Evolutionary conservation across 108 stramenopile species (phyloP).

Genomic region (Pseudonitzschia delicatissima): DNA sequence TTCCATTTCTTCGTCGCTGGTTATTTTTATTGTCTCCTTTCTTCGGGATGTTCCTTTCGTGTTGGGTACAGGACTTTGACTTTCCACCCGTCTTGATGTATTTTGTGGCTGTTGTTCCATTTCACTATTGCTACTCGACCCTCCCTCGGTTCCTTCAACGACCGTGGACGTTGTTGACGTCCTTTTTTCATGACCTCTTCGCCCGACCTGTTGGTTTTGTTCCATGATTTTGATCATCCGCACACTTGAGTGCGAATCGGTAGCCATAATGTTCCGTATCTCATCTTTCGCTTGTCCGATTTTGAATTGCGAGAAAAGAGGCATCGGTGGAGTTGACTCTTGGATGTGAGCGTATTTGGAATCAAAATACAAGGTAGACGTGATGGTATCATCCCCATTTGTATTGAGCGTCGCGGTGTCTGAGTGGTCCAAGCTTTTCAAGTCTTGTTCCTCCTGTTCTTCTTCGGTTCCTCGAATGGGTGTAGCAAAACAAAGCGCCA

Average conservation of each 20-base stretch:
- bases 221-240: slow-evolving; percentile 33
- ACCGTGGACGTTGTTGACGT: background rate
- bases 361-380: slow-evolving; percentile 65
- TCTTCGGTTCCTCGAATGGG: slow-evolving; percentile 53
- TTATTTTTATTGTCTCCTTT: slow-evolving; percentile 1
- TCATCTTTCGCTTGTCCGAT: slow-evolving; percentile 31
- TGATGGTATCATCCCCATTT: slow-evolving; percentile 49
- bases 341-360: slow-evolving; percentile 51
- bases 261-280: slow-evolving; percentile 28
- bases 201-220: slow-evolving; percentile 12
- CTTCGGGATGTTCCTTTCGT: background rate
- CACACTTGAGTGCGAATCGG: slow-evolving; percentile 38
- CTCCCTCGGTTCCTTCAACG: slow-evolving; percentile 1
- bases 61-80: background rate
- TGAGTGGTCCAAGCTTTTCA: slow-evolving; percentile 18
- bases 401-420: slow-evolving; percentile 41
- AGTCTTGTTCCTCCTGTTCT: slow-evolving; percentile 24
- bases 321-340: slow-evolving; percentile 61
- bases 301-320: slow-evolving; percentile 49
- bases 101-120: background rate
- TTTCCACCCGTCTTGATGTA: background rate
- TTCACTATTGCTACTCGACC: background rate
- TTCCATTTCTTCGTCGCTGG: slow-evolving; percentile 32
- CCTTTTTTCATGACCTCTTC: background rate
- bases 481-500: slow-evolving; percentile 63